These are phyloP conservation scores for Leonotis leonurus DNA, from an alignment of 257 asterid species.

Conservation along the genomic window DNA sequence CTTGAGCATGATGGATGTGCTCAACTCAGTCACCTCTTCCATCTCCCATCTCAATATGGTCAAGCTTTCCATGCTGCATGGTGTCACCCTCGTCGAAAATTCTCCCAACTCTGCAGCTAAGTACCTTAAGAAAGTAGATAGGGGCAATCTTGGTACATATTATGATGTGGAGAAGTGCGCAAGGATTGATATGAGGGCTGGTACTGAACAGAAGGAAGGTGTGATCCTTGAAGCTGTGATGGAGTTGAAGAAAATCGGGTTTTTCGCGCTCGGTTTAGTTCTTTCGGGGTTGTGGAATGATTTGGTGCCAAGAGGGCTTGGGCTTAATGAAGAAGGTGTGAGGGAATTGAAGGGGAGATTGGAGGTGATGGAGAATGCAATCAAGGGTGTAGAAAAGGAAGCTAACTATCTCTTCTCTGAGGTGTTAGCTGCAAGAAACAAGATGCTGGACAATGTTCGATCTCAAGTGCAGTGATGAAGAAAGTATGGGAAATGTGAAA, in stretches of 20 bases:
- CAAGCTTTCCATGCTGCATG: conserved; percentile 33
- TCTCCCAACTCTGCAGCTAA: conserved; percentile 18
- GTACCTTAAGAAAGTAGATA: conserved; percentile 23
- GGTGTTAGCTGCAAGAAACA: conserved; percentile 41
- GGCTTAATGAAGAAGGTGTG: too few relatives aligned
- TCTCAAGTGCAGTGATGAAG: conserved; percentile 1
- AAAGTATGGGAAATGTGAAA: background rate
- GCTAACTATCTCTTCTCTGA: conserved; percentile 33
- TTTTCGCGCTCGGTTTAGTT: conserved; percentile 33
- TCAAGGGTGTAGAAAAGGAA: conserved; percentile 33
- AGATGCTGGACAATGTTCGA: conserved; percentile 35
- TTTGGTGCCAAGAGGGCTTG: background rate
- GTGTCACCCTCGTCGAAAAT: conserved; percentile 20
- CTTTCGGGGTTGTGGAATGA: conserved; percentile 36
- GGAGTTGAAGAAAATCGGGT: conserved; percentile 26
- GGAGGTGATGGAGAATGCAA: conserved; percentile 26
- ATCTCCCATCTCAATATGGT: conserved; percentile 39
- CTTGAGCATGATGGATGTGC: conserved; percentile 34
- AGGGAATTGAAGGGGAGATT: too few relatives aligned
- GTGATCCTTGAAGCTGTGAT: conserved; percentile 28
- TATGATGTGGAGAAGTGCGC: conserved; percentile 5
- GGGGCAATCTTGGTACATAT: conserved; percentile 2
- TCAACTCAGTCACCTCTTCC: conserved; percentile 42
- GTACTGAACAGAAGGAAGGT: conserved; percentile 29
- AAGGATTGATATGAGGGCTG: conserved; percentile 20